These are phyloP conservation scores for Corynespora cassiicola DNA, from an alignment of 2,329 filamentous ascomycete genomes.

Conservation along the genomic window DNA sequence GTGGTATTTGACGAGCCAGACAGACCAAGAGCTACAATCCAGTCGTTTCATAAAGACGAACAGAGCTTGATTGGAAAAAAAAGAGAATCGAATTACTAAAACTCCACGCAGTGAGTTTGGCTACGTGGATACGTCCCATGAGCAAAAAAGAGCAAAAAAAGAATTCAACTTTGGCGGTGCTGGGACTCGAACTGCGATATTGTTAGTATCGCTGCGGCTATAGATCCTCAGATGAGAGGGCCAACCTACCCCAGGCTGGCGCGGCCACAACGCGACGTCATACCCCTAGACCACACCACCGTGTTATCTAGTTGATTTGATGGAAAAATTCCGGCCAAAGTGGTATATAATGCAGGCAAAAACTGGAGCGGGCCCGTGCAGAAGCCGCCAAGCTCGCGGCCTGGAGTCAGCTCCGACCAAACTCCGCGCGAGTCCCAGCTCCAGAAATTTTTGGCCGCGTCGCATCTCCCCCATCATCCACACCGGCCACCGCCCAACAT, in stretches of 20 bases:
- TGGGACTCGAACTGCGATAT: conserved; percentile 33
- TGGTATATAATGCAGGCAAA: too few species aligned
- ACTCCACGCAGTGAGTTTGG: too few species aligned
- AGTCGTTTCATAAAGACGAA: too few species aligned
- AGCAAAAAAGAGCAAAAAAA: conserved; percentile 20
- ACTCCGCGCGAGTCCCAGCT: conserved; percentile 16
- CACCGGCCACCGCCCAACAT: conserved; percentile 29
- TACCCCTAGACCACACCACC: conserved; percentile 38
- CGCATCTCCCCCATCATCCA: conserved; percentile 15
- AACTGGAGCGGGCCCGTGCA: too few species aligned
- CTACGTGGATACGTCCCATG: too few species aligned
- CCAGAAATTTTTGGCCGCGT: conserved; percentile 30
- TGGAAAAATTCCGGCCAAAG: conserved; percentile 8
- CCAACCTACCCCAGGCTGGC: conserved; percentile 38
- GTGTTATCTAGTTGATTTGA: conserved; percentile 16
- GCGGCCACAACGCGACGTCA: conserved; percentile 40
- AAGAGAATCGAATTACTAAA: too few species aligned
- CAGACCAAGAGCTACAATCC: too few species aligned
- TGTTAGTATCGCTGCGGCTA: conserved; percentile 26
- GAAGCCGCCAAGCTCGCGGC: too few species aligned
- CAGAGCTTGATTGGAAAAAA: too few species aligned
- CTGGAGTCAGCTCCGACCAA: conserved; percentile 20
- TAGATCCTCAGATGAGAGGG: conserved; percentile 13
- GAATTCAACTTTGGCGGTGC: conserved; percentile 27
- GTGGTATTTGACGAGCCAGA: too few species aligned